These are phyloP conservation scores for Acorus gramineus DNA, from an alignment of 106 monocot species.

Conservation along the genomic window DNA sequence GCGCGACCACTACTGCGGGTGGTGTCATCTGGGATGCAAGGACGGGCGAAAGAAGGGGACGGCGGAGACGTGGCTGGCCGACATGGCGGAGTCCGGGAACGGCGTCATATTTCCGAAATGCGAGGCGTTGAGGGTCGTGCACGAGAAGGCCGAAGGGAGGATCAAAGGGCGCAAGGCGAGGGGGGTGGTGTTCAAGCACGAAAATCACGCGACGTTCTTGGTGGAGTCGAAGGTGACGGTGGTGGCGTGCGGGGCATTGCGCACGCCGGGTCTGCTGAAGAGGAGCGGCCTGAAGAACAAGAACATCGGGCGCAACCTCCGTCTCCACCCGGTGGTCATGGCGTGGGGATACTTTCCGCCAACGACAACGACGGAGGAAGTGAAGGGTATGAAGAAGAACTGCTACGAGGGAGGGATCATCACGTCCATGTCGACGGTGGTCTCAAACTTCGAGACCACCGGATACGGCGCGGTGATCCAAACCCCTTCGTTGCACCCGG, in stretches of 20 bases:
- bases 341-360: slow-evolving; percentile 15
- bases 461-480: slow-evolving; percentile 12
- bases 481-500: slow-evolving; percentile 18
- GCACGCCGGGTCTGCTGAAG: slow-evolving; percentile 14
- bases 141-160: not conserved
- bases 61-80: slow-evolving; percentile 11
- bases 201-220: not conserved
- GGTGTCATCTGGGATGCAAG: slow-evolving; percentile 25
- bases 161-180: not conserved
- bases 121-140: slow-evolving; percentile 5
- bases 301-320: slow-evolving; percentile 13
- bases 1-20: slow-evolving; percentile 17
- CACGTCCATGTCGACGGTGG: slow-evolving; percentile 12
- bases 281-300: slow-evolving; percentile 18
- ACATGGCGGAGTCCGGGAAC: slow-evolving; percentile 7
- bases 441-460: not conserved
- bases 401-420: slow-evolving; percentile 18
- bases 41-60: slow-evolving; percentile 15
- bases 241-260: slow-evolving; percentile 14
- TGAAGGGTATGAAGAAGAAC: slow-evolving; percentile 3
- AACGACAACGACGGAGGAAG: slow-evolving; percentile 1
- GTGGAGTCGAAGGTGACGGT: slow-evolving; percentile 14
- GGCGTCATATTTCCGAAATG: slow-evolving; percentile 13
- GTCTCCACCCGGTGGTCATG: slow-evolving; percentile 12
- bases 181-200: slow-evolving; percentile 4